Percentiles rank a stretch among this genome's conserved stretches.
Evolutionary conservation across 2,329 filamentous ascomycete genomes (phyloP).

Genomic region (Bipolaris bicolor): DNA sequence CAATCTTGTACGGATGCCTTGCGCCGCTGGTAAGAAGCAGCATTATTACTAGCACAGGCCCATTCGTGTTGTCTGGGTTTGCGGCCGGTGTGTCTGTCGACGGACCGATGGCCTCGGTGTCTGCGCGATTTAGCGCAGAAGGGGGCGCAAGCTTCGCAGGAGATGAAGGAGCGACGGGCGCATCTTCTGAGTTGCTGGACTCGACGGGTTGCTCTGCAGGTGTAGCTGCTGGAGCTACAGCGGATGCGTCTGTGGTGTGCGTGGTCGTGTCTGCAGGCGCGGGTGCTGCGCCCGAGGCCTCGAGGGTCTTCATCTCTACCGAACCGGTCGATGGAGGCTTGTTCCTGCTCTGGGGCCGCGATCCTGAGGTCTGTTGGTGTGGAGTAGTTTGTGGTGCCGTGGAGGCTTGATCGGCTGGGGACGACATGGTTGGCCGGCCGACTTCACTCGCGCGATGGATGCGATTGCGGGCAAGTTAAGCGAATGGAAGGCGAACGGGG

Average conservation of each 20-base stretch:
- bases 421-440: slow-evolving; percentile 40
- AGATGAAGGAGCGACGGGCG: slow-evolving; percentile 20
- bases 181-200: slow-evolving; percentile 15
- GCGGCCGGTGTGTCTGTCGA: slow-evolving; percentile 52
- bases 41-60: slow-evolving; percentile 71
- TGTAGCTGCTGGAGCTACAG: slow-evolving; percentile 19
- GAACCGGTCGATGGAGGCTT: slow-evolving; percentile 34
- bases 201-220: slow-evolving; percentile 21
- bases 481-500: slow-evolving; percentile 16
- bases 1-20: slow-evolving; percentile 87
- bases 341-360: slow-evolving; percentile 32
- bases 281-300: slow-evolving; percentile 26
- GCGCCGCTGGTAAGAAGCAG: slow-evolving; percentile 81
- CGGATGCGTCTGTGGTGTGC: slow-evolving; percentile 24
- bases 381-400: slow-evolving; percentile 33
- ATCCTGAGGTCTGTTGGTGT: slow-evolving; percentile 26
- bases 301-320: slow-evolving; percentile 46
- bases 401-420: slow-evolving; percentile 36
- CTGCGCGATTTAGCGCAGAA: slow-evolving; percentile 40
- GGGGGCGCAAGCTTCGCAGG: slow-evolving; percentile 34
- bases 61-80: slow-evolving; percentile 47
- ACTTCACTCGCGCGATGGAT: slow-evolving; percentile 24
- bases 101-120: slow-evolving; percentile 56
- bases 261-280: slow-evolving; percentile 22
- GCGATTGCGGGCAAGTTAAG: slow-evolving; percentile 25